Conservation (phyloP, 139 green algal genomes). For the Haematococcus lacustris region DNA sequence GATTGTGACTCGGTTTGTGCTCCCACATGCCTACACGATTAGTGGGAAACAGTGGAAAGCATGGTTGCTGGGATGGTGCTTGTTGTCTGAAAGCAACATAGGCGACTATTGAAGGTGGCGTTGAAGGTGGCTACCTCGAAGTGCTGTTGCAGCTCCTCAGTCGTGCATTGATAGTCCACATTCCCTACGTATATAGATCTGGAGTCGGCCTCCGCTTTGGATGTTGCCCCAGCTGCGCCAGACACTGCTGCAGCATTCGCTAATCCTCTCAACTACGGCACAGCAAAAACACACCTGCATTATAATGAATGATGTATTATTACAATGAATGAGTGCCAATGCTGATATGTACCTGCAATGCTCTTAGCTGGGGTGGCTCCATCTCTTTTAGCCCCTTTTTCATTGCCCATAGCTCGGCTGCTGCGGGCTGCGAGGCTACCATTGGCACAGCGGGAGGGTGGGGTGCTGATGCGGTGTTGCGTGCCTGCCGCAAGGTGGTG, state of each 20-base stretch:
- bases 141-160: slow-evolving; percentile 91
- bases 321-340: not conserved
- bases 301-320: not conserved
- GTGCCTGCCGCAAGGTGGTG: no score
- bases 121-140: slow-evolving; percentile 49
- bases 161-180: no score
- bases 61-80: not conserved
- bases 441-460: no score
- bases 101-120: no score
- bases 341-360: slow-evolving; percentile 57
- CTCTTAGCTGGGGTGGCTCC: slow-evolving; percentile 75
- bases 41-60: not conserved
- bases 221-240: no score
- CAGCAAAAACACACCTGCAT: no score
- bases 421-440: slow-evolving; percentile 42
- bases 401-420: no score
- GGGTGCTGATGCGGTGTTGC: no score
- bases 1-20: slow-evolving; percentile 98
- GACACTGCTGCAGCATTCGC: no score
- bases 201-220: slow-evolving; percentile 68
- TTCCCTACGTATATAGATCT: no score
- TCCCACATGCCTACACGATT: slow-evolving; percentile 84
- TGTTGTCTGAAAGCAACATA: not conserved
- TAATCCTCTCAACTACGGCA: no score
- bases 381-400: slow-evolving; percentile 82